These are phyloP conservation scores for Cladosporium austrohemisphaericum DNA, from an alignment of 2,329 filamentous ascomycete genomes.

Conservation along the genomic window DNA sequence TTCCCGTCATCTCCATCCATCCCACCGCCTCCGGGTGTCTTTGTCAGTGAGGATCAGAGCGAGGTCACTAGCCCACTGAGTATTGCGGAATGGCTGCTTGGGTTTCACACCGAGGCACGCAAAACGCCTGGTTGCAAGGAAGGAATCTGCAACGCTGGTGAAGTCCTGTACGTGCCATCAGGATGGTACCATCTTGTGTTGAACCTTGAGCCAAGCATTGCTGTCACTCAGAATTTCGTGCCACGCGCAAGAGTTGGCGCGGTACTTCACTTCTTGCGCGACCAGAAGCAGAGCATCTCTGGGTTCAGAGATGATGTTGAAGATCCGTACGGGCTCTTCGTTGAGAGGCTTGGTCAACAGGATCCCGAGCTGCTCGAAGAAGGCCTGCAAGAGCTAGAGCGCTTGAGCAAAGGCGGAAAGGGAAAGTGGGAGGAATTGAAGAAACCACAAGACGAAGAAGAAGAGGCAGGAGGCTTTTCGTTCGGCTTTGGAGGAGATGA, in stretches of 20 bases:
- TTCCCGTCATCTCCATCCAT: constrained; percentile 67
- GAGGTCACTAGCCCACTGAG: constrained; percentile 92
- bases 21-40: constrained; percentile 79
- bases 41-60: constrained; percentile 80
- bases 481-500: constrained; percentile 58
- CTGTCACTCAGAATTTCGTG: constrained; percentile 94
- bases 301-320: constrained; percentile 71
- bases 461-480: constrained; percentile 58
- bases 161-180: constrained; percentile 86
- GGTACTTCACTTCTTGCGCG: constrained; percentile 73
- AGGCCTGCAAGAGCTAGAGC: constrained; percentile 62
- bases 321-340: constrained; percentile 73
- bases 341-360: constrained; percentile 59
- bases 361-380: constrained; percentile 66
- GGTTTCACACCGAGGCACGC: constrained; percentile 81
- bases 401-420: constrained; percentile 62
- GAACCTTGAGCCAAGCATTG: constrained; percentile 79
- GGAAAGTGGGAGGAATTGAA: constrained; percentile 83
- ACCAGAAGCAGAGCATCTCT: constrained; percentile 81
- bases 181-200: constrained; percentile 98
- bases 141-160: constrained; percentile 77
- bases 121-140: constrained; percentile 73
- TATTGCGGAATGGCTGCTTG: constrained; percentile 93
- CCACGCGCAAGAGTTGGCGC: constrained; percentile 68
- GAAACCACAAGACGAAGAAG: constrained; percentile 46